Evolutionary conservation across 805 yeast genomes (phyloP).

Genomic region (Wickerhamomyces sydowiorum): DNA sequence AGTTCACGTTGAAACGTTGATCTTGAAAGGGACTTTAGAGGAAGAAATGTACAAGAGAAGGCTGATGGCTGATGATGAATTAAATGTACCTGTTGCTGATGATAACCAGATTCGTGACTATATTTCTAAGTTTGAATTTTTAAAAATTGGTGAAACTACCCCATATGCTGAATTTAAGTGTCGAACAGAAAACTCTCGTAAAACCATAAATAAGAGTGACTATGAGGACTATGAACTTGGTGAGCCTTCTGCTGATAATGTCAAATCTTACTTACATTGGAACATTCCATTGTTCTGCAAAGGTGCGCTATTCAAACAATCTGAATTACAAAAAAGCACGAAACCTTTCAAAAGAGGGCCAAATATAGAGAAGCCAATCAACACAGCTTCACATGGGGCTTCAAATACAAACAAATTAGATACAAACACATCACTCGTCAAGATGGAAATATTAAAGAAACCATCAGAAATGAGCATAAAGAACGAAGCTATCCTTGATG

Average conservation of each 20-base stretch:
- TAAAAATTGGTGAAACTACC: constrained; percentile 22
- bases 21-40: constrained; percentile 57
- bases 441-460: too few species aligned
- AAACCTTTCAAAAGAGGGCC: constrained; percentile 3
- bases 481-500: too few species aligned
- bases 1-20: constrained; percentile 64
- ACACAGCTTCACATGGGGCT: not conserved
- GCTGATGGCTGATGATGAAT: constrained; percentile 14
- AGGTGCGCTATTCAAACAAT: constrained; percentile 11
- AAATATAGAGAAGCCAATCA: not conserved
- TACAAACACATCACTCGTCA: too few species aligned
- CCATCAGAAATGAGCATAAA: too few species aligned
- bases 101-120: constrained; percentile 54
- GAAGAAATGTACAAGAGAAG: constrained; percentile 55
- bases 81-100: constrained; percentile 42
- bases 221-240: constrained; percentile 14
- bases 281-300: constrained; percentile 27
- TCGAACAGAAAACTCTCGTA: constrained; percentile 1
- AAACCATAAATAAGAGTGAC: constrained; percentile 3
- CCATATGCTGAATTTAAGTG: constrained; percentile 9
- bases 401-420: too few species aligned
- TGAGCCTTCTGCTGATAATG: constrained; percentile 19
- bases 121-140: constrained; percentile 44
- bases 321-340: constrained; percentile 1
- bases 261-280: constrained; percentile 23